phyloP scores from a whole-genome alignment of 257 asterid genomes.

The Schizonepeta tenuifolia region DNA sequence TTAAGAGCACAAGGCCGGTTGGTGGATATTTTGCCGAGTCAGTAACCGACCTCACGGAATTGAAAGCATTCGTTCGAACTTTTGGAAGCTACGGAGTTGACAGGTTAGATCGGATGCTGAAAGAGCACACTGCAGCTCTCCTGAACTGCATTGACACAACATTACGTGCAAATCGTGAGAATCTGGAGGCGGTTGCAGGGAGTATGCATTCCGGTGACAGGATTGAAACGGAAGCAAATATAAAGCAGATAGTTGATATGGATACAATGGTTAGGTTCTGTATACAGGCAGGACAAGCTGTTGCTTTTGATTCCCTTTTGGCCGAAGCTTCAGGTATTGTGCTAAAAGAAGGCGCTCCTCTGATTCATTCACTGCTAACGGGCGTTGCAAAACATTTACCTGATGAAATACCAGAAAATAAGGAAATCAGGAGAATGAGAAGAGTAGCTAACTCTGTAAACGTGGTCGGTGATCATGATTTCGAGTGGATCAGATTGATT shows the following conservation, averaged over 20 bases:
- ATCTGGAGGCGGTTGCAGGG: constrained; percentile 90
- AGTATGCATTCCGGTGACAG: constrained; percentile 92
- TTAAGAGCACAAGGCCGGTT: constrained; percentile 95
- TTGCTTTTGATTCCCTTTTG: constrained; percentile 79
- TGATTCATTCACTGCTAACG: constrained; percentile 80
- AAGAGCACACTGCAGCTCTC: constrained; percentile 97
- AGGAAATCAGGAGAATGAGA: constrained; percentile 89
- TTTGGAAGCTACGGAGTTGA: constrained; percentile 98
- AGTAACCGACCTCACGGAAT: constrained; percentile 74
- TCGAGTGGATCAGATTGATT: constrained; percentile 86
- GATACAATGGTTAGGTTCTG: constrained; percentile 95
- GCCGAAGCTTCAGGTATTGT: constrained; percentile 88
- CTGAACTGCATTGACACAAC: constrained; percentile 92
- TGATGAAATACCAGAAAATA: constrained; percentile 82
- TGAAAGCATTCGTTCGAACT: constrained; percentile 81
- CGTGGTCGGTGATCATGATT: constrained; percentile 74
- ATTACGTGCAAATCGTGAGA: constrained; percentile 88
- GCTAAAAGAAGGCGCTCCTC: constrained; percentile 90
- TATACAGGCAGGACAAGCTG: constrained; percentile 95
- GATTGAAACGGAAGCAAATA: constrained; percentile 71
- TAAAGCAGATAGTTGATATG: constrained; percentile 90
- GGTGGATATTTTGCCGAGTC: constrained; percentile 96
- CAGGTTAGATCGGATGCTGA: constrained; percentile 82
- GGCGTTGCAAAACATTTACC: constrained; percentile 85
- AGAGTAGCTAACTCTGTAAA: constrained; percentile 77